These are phyloP conservation scores for Neonothopanus nambi DNA, from an alignment of 1,284 basidiomycete genomes.

Conservation along the genomic window DNA sequence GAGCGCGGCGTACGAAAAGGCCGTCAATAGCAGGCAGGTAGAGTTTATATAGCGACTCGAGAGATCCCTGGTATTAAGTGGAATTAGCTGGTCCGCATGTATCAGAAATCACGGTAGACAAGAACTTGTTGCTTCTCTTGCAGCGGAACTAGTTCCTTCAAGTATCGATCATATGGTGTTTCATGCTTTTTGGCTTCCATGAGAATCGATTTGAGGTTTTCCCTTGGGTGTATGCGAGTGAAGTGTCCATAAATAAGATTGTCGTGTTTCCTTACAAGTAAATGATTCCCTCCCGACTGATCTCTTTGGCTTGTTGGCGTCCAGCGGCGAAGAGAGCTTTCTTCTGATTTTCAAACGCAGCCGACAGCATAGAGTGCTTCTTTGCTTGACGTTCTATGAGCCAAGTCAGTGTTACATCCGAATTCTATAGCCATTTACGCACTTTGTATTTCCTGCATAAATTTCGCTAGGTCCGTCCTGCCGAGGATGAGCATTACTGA, in stretches of 20 bases:
- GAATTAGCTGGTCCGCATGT: not conserved
- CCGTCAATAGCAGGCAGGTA: slow-evolving; percentile 22
- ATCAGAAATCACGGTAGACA: not conserved
- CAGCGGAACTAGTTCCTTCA: slow-evolving; percentile 19
- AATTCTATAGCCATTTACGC: too few relatives aligned
- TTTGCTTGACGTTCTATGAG: slow-evolving; percentile 27
- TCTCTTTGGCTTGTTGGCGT: slow-evolving; percentile 24
- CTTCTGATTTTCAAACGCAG: slow-evolving; percentile 30
- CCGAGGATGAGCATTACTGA: not conserved
- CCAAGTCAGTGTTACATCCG: not conserved
- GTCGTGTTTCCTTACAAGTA: slow-evolving; percentile 19
- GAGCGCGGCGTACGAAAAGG: slow-evolving; percentile 21
- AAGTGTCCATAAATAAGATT: not conserved
- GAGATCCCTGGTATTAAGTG: slow-evolving; percentile 9
- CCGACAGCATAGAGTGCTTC: slow-evolving; percentile 22
- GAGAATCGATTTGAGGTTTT: slow-evolving; percentile 20
- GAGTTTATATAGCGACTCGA: slow-evolving; percentile 14
- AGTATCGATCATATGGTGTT: slow-evolving; percentile 18
- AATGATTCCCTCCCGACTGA: slow-evolving; percentile 22
- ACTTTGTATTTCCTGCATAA: slow-evolving; percentile 26
- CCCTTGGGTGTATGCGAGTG: slow-evolving; percentile 13
- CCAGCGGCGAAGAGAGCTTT: slow-evolving; percentile 26
- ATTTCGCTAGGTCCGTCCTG: slow-evolving; percentile 16
- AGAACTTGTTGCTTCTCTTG: slow-evolving; percentile 19
- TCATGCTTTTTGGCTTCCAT: slow-evolving; percentile 19